Percentiles rank a stretch among this genome's conserved stretches.
Evolutionary conservation across 768 basidiomycete genomes (phyloP).

Genomic region (Pleurotus sapidus): DNA sequence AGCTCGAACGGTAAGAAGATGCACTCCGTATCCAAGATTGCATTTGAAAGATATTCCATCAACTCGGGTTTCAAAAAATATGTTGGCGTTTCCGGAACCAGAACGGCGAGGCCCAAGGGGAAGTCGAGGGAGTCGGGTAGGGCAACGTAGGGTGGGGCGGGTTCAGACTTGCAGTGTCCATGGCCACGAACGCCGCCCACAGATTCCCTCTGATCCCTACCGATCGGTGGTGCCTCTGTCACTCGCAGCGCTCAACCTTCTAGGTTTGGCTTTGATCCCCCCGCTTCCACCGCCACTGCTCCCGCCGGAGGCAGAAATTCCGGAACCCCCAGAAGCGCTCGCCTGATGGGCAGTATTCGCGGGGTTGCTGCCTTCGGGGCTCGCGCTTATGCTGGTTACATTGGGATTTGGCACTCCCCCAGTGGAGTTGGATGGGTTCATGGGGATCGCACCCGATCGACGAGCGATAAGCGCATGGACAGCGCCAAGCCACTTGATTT

Average conservation of each 20-base stretch:
- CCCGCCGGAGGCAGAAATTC: constrained; percentile 9
- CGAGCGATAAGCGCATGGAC: constrained; percentile 88
- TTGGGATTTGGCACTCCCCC: too few species aligned
- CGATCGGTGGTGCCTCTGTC: constrained; percentile 17
- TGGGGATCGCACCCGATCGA: constrained; percentile 48
- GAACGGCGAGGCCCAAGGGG: too few species aligned
- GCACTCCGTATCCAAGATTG: too few species aligned
- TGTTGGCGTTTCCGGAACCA: too few species aligned
- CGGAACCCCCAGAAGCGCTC: neutral
- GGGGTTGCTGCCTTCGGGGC: neutral
- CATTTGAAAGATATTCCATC: too few species aligned
- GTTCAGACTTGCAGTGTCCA: too few species aligned
- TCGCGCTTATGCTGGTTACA: neutral
- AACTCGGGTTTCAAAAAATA: too few species aligned
- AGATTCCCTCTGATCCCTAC: neutral
- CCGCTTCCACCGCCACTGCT: constrained; percentile 21
- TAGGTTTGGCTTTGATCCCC: constrained; percentile 44
- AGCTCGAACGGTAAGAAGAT: too few species aligned
- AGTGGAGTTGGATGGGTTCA: constrained; percentile 12
- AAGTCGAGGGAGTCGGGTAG: too few species aligned
- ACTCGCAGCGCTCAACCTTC: constrained; percentile 44
- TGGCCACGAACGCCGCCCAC: too few species aligned
- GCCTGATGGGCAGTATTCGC: neutral
- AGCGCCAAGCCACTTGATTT: constrained; percentile 97
- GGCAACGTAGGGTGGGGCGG: too few species aligned